Percentiles rank a stretch among this genome's conserved stretches.
phyloP scores from a whole-genome alignment of 2,329 filamentous ascomycete genomes.

The Arthrobotrys megalospora region DNA sequence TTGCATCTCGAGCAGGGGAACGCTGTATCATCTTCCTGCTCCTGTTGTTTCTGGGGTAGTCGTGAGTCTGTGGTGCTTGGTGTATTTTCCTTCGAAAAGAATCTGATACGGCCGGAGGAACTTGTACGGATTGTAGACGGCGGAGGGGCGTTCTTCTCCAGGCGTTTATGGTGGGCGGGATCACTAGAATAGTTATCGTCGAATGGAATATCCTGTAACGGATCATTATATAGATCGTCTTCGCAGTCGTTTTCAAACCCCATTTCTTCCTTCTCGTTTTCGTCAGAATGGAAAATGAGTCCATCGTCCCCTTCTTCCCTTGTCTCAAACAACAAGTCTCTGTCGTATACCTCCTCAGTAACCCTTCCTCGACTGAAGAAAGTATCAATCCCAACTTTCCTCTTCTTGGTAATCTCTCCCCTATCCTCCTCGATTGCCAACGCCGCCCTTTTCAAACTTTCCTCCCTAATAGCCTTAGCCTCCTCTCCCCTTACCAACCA shows the following conservation, averaged over 20 bases:
- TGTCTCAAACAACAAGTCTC: background rate
- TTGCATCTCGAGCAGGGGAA: conserved; percentile 71
- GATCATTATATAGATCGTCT: conserved; percentile 36
- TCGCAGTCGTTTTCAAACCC: conserved; percentile 23
- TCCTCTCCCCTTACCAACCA: conserved; percentile 80
- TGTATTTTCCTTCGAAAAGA: conserved; percentile 58
- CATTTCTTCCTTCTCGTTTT: conserved; percentile 39
- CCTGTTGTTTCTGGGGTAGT: conserved; percentile 52
- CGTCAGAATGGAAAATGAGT: conserved; percentile 45
- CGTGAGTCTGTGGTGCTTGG: conserved; percentile 52
- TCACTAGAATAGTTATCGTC: conserved; percentile 17
- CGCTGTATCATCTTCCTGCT: conserved; percentile 73
- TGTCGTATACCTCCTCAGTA: background rate
- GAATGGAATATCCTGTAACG: conserved; percentile 14
- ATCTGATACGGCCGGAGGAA: conserved; percentile 44
- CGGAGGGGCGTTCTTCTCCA: conserved; percentile 31
- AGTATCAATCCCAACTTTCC: conserved; percentile 66
- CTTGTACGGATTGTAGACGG: conserved; percentile 46
- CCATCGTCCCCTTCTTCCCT: conserved; percentile 43
- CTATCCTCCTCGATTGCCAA: conserved; percentile 61
- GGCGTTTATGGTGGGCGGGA: background rate
- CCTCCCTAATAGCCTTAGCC: conserved; percentile 70
- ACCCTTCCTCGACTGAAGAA: conserved; percentile 61
- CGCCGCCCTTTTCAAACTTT: conserved; percentile 40
- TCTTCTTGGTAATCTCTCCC: conserved; percentile 65